Percentiles rank a stretch among this genome's conserved stretches.
Conservation (phyloP, 2,329 filamentous ascomycete species). For the Botrytis tulipae region DNA sequence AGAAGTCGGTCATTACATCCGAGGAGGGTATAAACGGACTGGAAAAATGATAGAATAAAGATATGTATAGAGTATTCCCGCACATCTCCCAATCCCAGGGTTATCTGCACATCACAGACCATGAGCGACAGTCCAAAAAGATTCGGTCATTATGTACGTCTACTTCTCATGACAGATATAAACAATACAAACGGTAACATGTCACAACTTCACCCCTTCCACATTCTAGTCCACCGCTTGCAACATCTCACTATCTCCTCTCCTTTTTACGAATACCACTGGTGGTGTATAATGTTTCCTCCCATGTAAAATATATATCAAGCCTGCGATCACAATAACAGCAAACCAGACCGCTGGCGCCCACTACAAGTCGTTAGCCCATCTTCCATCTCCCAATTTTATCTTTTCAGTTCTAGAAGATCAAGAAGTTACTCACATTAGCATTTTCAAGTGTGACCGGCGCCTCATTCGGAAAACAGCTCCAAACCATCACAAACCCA, state of each 20-base stretch:
- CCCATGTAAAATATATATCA: conserved; percentile 39
- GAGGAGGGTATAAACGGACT: neutral
- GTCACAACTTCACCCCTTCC: neutral
- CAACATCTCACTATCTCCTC: neutral
- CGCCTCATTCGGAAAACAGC: conserved; percentile 47
- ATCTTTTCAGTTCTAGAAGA: neutral
- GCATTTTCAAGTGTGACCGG: conserved; percentile 37
- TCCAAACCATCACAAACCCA: conserved; percentile 48
- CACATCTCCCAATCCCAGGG: neutral
- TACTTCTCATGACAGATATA: neutral
- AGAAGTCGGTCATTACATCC: neutral
- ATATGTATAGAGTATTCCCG: neutral
- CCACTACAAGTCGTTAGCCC: conserved; percentile 44
- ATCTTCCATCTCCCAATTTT: neutral
- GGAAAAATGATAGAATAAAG: neutral
- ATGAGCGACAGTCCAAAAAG: neutral
- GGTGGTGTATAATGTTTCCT: conserved; percentile 39
- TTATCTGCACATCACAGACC: neutral
- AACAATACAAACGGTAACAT: neutral
- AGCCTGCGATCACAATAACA: conserved; percentile 26
- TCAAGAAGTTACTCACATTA: conserved; percentile 15
- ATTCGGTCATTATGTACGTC: neutral
- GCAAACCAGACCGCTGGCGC: conserved; percentile 29
- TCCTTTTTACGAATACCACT: conserved; percentile 23
- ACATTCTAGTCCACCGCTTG: conserved; percentile 2